Percentiles rank a stretch among this genome's conserved stretches.
Conservation (phyloP, 805 yeast genomes). For the Candida cerambycidarum region DNA sequence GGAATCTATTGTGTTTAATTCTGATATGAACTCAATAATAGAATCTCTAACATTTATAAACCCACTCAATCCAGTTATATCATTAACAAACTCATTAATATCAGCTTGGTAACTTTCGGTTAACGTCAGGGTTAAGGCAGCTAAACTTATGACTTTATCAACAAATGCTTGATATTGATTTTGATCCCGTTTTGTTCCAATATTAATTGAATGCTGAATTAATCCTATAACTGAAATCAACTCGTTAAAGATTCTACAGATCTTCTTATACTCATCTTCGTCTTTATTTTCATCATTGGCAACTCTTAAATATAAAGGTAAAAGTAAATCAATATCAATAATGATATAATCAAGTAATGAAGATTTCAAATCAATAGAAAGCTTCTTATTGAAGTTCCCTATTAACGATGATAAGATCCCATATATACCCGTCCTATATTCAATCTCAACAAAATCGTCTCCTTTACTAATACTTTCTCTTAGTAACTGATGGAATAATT, state of each 20-base stretch:
- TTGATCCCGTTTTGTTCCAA: constrained; percentile 18
- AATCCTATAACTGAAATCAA: constrained; percentile 12
- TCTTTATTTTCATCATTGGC: constrained; percentile 8
- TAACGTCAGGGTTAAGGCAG: constrained; percentile 43
- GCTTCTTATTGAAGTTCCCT: constrained; percentile 28
- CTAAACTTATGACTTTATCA: constrained; percentile 20
- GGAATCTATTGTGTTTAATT: constrained; percentile 45
- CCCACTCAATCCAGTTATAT: constrained; percentile 67
- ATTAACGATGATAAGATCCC: constrained; percentile 23
- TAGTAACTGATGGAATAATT: constrained; percentile 18
- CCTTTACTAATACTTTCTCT: neutral
- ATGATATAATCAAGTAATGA: constrained; percentile 17
- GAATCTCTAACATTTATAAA: constrained; percentile 58
- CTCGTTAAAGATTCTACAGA: constrained; percentile 12
- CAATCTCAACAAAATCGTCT: constrained; percentile 12
- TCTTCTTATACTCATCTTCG: constrained; percentile 14
- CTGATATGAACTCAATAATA: constrained; percentile 54
- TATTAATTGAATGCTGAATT: constrained; percentile 24
- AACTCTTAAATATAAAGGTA: constrained; percentile 9
- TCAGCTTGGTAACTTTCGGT: constrained; percentile 56
- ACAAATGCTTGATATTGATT: constrained; percentile 20
- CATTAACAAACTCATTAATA: constrained; percentile 68
- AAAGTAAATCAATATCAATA: constrained; percentile 23
- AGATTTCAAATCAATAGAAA: constrained; percentile 19
- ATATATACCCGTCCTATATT: constrained; percentile 26